Evolutionary conservation across 2,329 filamentous ascomycete genomes (phyloP), one percentile per base, ranked within the genome.

Genomic region (Rhinocladiella mackenziei): DNA sequence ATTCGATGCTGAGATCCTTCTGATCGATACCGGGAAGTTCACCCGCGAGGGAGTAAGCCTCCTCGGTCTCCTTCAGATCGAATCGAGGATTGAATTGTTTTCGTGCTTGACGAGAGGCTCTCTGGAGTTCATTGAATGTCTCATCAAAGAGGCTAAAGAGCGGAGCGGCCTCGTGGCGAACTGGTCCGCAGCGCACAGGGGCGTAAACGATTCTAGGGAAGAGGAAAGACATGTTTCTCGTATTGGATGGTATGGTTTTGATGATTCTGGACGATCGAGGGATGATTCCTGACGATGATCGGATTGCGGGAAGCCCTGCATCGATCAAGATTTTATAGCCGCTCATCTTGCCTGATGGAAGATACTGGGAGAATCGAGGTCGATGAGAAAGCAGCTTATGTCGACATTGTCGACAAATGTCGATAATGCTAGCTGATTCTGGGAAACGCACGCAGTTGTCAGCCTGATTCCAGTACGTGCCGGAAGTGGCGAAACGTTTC

Each of bases 141-240:
- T 70, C 67, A 51, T 71, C 68, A 39, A 72, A 58, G n/a, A 72
- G 65, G 32, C 65, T 66, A 60, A 72, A 70, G 42, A 72, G 64
- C 43, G 69, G 63, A 17, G 60, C 54, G 54, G 71, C 65, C 51
- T 71, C 69, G 42, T 62, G 59, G 18, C 57, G 52, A 38, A 42
- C 40, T 20, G 46, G 47, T 29, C 43, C 44, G 45, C 54, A 51
- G 45, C 50, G 53, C 30, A 41, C 51, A n/a, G 55, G 45, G 28
- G 51, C 44, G 33, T 43, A 53, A 13, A 53, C 42, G 42, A 65
- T 57, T 49, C 60, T 60, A 32, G 65, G 56, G 41, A 67, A 61
- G 58, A 53, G 43, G 42, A 68, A 64, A 39, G 65, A 58, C 67
- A 71, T 70, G 36, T 52, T 64, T 54, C 48, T 53, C 43, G 55